Base-by-base conservation (phyloP, 306 rosid genomes). In the Dryas alaskensis region DNA sequence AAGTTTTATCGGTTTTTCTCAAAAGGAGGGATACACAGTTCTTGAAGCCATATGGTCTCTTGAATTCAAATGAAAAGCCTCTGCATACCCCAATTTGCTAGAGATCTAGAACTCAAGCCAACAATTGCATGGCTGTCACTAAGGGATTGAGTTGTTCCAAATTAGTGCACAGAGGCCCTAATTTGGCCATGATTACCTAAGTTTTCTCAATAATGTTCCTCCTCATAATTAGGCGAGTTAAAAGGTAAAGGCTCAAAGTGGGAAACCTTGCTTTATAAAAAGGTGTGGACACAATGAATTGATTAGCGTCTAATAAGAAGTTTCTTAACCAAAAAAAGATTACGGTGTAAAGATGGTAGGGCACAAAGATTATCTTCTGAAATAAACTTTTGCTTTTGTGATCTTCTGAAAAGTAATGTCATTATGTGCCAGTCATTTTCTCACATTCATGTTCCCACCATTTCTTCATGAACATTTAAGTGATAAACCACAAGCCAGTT, bases 321-420 rank as follows among this genome's bases (percentile, higher is more conserved):
- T 80, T 80, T 80, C 84, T 69, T 59, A 69, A 22, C 74, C 64
- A 76, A 73, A 67, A 71, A 79, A 72, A 69, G 69, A 80, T 73
- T 69, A 65, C 63, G 72, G 10, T 73, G 78, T 73, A 73, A 79
- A 84, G 87, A 68, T 43, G 84, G 87, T 76, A 80, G 82, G 87
- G 79, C 61, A 51, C 75, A 70, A 31, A 58, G 72, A 80, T 73
- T 58, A 73, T 77, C 76, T 58, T 55, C 65, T 66, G 55, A 69
- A 65, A 73, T 65, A 47, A 31, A 22, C 81, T 84, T 77, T 77
- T 73, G 73, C 76, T 79, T 76, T 80, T 71, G 68, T 74, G 75
- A 49, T 80, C 63, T 47, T 77, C 68, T 66, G 65, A 69, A 80
- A 83, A 83, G 77, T 19, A 74, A 50, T 17, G 57, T 37, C 68